Conservation (phyloP, 257 asterid genomes). For the Ocimum tenuiflorum region DNA sequence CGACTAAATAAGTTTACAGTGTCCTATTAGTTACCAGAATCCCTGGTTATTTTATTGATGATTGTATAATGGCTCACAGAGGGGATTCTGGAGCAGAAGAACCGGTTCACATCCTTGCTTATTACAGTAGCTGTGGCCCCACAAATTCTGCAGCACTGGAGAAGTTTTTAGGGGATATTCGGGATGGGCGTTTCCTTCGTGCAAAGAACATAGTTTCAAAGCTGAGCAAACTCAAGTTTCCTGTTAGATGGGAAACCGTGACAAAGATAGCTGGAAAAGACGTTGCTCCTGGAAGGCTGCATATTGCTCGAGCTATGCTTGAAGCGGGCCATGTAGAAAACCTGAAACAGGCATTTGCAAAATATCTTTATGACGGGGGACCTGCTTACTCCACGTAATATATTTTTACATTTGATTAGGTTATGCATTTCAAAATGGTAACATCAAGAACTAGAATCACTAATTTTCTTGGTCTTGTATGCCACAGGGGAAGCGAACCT, state of each 20-base stretch:
- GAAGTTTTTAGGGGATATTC: slow-evolving; percentile 51
- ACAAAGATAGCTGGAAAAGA: slow-evolving; percentile 86
- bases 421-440: neutral
- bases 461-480: slow-evolving; percentile 15
- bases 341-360: slow-evolving; percentile 77
- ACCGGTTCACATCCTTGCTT: slow-evolving; percentile 97
- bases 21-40: too few species aligned
- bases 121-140: slow-evolving; percentile 92
- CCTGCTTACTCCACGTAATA: slow-evolving; percentile 95
- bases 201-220: slow-evolving; percentile 81
- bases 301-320: slow-evolving; percentile 94
- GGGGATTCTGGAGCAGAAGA: slow-evolving; percentile 63
- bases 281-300: slow-evolving; percentile 95
- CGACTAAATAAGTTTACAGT: neutral
- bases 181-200: slow-evolving; percentile 79
- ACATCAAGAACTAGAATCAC: neutral
- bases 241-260: slow-evolving; percentile 77
- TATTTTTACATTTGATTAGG: neutral
- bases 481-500: slow-evolving; percentile 86
- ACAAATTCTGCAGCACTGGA: slow-evolving; percentile 50
- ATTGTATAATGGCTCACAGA: slow-evolving; percentile 33
- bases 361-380: slow-evolving; percentile 90
- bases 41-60: slow-evolving; percentile 17
- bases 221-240: slow-evolving; percentile 73
- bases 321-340: slow-evolving; percentile 96